Base-by-base conservation (phyloP, 192 early-diverging fungal genomes). In the Dispira parvispora region DNA sequence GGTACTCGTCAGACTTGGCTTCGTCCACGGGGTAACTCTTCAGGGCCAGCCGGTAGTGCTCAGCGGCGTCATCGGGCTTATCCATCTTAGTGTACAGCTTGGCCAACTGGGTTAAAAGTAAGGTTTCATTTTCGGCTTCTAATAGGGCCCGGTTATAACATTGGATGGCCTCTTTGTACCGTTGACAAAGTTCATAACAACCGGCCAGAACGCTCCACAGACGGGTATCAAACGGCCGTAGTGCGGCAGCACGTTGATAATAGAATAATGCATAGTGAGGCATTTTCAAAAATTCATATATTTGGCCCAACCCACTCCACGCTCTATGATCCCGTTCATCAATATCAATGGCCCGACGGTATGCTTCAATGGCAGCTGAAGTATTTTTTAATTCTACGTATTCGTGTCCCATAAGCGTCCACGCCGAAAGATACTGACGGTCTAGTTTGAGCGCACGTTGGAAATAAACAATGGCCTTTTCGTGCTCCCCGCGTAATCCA, bases 401-500 rank as follows among this genome's bases (percentile, higher is more conserved):
- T 69, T 94, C 90, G 66, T 97, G 92, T 1, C 94, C 96, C 77
- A 98, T 77, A 62, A 99, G 75, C 0, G 90, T 94, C 88, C 93
- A 94, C 1, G 90, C 89, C 3, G 83, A 71, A 25, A 82, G 67
- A 64, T 89, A 90, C 57, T 76, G 75, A 14, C 78, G 73, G 66
- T 94, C 81, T 54, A 99, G 76, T 70, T 88, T 77, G 13, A 95
- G 65, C 0, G 94, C 94, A 9, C 84, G 75, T 69, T 84, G 83
- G 65, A 97, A 94, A 63, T 87, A 91, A 20, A 83, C 76, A 8
- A 96, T 78, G 0, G 96, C 90, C 69, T 90, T 87, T 55, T 84
- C 84, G 57, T 85, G 82, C 60, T 99, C 87, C 18, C 79, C 64
- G 20, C 87, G 81, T 57, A 86, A 62, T 56, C 82, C 84, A 67